Conservation (phyloP, 2,329 filamentous ascomycete genomes). For the Zymoseptoria crescenta region DNA sequence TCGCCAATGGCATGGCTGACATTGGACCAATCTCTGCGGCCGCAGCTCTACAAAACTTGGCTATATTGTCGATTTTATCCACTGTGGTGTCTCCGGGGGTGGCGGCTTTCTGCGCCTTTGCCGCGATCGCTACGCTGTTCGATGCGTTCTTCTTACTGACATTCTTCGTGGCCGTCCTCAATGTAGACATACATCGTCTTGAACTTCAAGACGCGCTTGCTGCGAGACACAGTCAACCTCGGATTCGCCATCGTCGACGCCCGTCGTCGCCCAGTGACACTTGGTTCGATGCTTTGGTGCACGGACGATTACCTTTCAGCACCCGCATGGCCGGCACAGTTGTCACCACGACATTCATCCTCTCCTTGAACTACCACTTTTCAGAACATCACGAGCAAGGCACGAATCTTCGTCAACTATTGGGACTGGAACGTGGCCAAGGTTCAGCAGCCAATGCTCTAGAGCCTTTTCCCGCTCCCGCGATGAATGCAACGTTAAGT, state of each 20-base stretch:
- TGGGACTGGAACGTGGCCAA: conserved; percentile 20
- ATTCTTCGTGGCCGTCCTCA: conserved; percentile 71
- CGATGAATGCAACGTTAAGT: conserved; percentile 67
- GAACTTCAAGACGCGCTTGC: conserved; percentile 67
- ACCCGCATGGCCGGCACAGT: conserved; percentile 68
- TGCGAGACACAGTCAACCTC: conserved; percentile 22
- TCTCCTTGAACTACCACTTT: conserved; percentile 72
- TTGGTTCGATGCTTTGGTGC: conserved; percentile 56
- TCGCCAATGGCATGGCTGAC: conserved; percentile 66
- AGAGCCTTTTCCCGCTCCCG: conserved; percentile 38
- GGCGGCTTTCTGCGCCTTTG: conserved; percentile 67
- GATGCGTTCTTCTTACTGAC: conserved; percentile 73
- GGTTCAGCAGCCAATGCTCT: conserved; percentile 14
- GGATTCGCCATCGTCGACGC: conserved; percentile 14
- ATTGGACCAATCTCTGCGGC: conserved; percentile 63
- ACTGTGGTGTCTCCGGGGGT: conserved; percentile 61
- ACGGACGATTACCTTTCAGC: conserved; percentile 58
- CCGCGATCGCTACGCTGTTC: conserved; percentile 64
- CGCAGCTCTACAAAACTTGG: conserved; percentile 60
- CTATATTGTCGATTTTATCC: conserved; percentile 59
- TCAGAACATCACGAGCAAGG: conserved; percentile 50
- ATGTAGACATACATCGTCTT: conserved; percentile 67
- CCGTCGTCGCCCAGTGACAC: conserved; percentile 33
- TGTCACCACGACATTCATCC: conserved; percentile 63
- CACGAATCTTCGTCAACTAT: conserved; percentile 24